These are phyloP conservation scores for Phytopythium litorale DNA, from an alignment of 352 stramenopile species.

Conservation along the genomic window DNA sequence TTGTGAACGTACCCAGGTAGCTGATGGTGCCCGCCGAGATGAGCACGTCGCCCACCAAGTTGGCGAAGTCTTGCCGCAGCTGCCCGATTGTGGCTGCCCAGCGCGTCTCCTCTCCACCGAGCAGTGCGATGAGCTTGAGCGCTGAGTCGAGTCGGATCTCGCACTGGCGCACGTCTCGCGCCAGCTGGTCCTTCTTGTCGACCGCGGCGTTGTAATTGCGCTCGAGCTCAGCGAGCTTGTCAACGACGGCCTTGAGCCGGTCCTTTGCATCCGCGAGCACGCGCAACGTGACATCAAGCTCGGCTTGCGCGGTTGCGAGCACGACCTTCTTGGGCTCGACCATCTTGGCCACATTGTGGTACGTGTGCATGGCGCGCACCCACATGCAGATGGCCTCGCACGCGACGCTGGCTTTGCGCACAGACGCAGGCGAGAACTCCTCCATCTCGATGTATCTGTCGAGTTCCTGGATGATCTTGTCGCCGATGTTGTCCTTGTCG, in stretches of 20 bases:
- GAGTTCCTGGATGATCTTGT: constrained; percentile 86
- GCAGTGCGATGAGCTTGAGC: constrained; percentile 87
- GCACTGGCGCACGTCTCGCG: constrained; percentile 74
- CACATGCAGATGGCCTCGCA: constrained; percentile 94
- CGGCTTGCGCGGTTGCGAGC: constrained; percentile 73
- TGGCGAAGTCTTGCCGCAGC: constrained; percentile 71
- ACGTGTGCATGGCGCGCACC: constrained; percentile 92
- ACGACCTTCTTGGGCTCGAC: constrained; percentile 92
- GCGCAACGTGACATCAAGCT: constrained; percentile 86
- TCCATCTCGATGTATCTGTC: constrained; percentile 91
- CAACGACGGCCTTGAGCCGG: constrained; percentile 75
- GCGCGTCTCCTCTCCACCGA: constrained; percentile 88
- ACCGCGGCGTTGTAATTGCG: constrained; percentile 83
- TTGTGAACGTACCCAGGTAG: constrained; percentile 86
- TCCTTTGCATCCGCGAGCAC: constrained; percentile 86
- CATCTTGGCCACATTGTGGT: constrained; percentile 90
- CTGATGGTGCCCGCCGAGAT: constrained; percentile 85
- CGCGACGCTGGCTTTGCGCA: constrained; percentile 88
- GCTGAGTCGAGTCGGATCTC: constrained; percentile 88
- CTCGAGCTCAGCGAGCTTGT: constrained; percentile 89
- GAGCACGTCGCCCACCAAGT: constrained; percentile 83
- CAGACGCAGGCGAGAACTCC: constrained; percentile 85
- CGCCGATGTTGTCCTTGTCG: constrained; percentile 87
- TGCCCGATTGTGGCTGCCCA: constrained; percentile 86
- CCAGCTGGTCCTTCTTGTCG: constrained; percentile 86